Conservation (phyloP, 176 grass and related monocot genomes). For the Carex kokanica region DNA sequence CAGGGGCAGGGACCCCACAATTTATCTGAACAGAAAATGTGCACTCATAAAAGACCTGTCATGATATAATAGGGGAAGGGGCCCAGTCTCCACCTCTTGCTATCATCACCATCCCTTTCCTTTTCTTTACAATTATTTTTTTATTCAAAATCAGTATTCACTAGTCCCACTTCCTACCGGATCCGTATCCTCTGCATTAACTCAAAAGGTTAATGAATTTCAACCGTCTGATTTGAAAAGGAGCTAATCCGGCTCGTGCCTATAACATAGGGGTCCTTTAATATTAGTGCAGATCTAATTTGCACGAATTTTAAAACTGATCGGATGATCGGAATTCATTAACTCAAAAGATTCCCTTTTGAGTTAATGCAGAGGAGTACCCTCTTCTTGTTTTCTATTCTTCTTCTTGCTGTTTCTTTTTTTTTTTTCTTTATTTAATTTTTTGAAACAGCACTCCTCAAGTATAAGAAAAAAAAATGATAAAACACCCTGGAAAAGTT, state of each 20-base stretch:
- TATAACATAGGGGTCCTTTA: too few relatives aligned
- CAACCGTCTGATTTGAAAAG: too few relatives aligned
- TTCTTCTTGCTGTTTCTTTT: too few relatives aligned
- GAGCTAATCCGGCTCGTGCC: too few relatives aligned
- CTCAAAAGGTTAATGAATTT: too few relatives aligned
- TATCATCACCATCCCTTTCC: not conserved
- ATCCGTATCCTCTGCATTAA: too few relatives aligned
- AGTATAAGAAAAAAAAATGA: too few relatives aligned
- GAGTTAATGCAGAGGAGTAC: too few relatives aligned
- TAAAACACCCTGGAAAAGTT: not conserved
- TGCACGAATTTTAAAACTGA: too few relatives aligned
- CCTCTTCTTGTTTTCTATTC: not conserved
- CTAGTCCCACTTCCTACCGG: not conserved
- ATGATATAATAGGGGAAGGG: not conserved
- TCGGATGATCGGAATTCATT: too few relatives aligned
- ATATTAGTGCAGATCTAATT: too few relatives aligned
- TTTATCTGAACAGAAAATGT: conserved; percentile 7
- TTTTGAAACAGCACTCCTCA: not conserved
- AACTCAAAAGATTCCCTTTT: too few relatives aligned
- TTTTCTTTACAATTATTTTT: not conserved
- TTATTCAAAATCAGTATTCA: not conserved
- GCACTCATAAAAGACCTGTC: conserved; percentile 7
- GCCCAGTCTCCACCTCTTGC: conserved; percentile 17
- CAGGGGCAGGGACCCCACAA: conserved; percentile 19
- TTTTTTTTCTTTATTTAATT: not conserved